Percentiles rank a stretch among this genome's conserved stretches.
These are phyloP conservation scores for Vanilla planifolia DNA, from an alignment of 106 monocot genomes.

Conservation along the genomic window DNA sequence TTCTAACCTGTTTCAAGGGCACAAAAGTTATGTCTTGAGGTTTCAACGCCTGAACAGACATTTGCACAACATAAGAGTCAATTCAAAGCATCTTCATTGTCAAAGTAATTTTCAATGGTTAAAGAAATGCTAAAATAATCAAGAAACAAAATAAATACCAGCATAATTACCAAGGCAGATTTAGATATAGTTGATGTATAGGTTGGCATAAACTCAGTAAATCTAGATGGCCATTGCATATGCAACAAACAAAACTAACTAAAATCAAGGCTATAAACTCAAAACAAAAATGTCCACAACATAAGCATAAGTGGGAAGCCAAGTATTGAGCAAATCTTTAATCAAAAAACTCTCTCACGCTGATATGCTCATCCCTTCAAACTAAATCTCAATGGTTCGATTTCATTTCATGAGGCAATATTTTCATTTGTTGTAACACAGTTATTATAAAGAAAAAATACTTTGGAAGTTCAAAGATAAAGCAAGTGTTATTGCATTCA, in stretches of 20 bases:
- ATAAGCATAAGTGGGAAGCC: no score
- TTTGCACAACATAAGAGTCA: conserved; percentile 6
- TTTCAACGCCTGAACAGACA: conserved; percentile 54
- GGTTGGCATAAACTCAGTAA: neutral
- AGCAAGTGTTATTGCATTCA: no score
- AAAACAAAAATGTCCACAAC: no score
- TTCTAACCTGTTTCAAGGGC: conserved; percentile 76
- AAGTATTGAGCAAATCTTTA: no score
- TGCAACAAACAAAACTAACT: neutral
- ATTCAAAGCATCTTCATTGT: neutral
- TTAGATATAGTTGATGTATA: neutral
- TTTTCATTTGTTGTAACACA: no score
- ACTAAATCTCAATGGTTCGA: no score
- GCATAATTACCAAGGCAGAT: neutral
- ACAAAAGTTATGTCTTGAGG: conserved; percentile 71
- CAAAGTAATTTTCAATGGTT: neutral
- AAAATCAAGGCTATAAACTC: neutral
- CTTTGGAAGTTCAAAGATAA: no score
- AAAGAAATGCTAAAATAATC: neutral
- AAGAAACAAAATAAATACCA: no score
- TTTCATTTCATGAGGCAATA: no score
- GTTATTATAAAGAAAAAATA: no score
- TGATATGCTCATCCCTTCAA: no score
- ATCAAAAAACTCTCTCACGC: no score
- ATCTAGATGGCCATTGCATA: neutral